Conservation (phyloP, 2,329 filamentous ascomycete species). For the Chrysosphaeria jannelii region DNA sequence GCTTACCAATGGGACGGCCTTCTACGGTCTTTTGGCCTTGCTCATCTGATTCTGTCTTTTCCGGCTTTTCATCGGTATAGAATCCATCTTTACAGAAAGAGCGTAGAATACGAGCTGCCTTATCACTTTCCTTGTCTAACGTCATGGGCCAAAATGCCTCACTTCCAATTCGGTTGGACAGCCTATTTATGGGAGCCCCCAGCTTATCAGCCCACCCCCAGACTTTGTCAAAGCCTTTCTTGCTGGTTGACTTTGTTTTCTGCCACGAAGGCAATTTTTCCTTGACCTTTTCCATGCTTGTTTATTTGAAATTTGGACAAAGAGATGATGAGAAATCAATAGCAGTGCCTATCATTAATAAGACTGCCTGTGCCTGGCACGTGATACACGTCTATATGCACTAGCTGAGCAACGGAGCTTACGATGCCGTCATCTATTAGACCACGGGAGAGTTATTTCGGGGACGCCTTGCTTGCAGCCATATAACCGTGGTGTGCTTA, state of each 20-base stretch:
- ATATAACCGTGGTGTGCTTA: too few relatives aligned
- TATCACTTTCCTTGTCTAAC: constrained; percentile 44
- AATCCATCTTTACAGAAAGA: constrained; percentile 39
- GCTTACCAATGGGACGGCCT: constrained; percentile 6
- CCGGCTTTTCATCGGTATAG: constrained; percentile 11
- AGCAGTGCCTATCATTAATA: too few relatives aligned
- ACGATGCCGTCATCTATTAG: too few relatives aligned
- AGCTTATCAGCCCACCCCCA: constrained; percentile 37
- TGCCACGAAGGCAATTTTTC: constrained; percentile 17
- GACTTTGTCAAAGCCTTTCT: constrained; percentile 44
- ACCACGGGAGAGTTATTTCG: too few relatives aligned
- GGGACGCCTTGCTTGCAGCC: too few relatives aligned
- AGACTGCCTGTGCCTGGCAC: too few relatives aligned
- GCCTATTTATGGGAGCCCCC: constrained; percentile 5
- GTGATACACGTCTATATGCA: too few relatives aligned
- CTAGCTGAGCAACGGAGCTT: too few relatives aligned
- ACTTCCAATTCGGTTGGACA: constrained; percentile 18
- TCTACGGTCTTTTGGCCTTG: constrained; percentile 4
- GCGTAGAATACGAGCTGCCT: constrained; percentile 42
- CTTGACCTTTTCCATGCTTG: constrained; percentile 11
- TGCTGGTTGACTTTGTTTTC: constrained; percentile 20
- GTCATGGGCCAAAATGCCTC: constrained; percentile 52
- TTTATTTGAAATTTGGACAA: too few relatives aligned
- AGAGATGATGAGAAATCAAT: too few relatives aligned
- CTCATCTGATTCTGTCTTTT: too few relatives aligned